A percentile compares a stretch with the other conserved stretches of the same genome.
Conservation (phyloP, 148 eudicot genomes). For the Diospyros kaki region DNA sequence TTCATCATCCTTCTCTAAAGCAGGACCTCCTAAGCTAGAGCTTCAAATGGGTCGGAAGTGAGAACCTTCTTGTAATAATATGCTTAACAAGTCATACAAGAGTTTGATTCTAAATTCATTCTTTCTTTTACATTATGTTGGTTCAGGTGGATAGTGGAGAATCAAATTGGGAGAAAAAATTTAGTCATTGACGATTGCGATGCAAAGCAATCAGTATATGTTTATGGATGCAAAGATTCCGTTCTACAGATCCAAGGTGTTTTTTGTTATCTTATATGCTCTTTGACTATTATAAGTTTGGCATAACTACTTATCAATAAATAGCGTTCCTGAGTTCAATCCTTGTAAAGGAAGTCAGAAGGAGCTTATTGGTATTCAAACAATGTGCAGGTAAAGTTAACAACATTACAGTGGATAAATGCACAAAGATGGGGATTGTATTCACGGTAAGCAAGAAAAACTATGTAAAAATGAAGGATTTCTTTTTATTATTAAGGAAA, state of each 20-base stretch:
- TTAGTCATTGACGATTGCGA: slow-evolving; percentile 86
- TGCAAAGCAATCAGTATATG: slow-evolving; percentile 83
- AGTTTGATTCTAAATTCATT: background rate
- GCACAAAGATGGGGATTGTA: slow-evolving; percentile 86
- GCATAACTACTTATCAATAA: background rate
- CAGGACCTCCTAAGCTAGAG: slow-evolving; percentile 89
- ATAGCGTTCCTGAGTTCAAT: background rate
- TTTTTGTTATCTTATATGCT: slow-evolving; percentile 6
- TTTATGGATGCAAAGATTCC: slow-evolving; percentile 89
- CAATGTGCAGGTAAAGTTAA: slow-evolving; percentile 81
- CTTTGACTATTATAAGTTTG: background rate
- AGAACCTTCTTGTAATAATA: slow-evolving; percentile 24
- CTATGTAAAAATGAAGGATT: background rate
- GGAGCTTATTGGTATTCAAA: slow-evolving; percentile 6
- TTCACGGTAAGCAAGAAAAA: slow-evolving; percentile 56
- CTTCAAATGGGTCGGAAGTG: slow-evolving; percentile 99
- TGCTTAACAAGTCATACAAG: background rate
- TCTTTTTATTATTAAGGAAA: no score
- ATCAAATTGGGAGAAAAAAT: slow-evolving; percentile 73
- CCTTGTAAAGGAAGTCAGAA: background rate
- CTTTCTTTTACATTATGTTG: slow-evolving; percentile 10
- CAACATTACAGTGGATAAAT: slow-evolving; percentile 90
- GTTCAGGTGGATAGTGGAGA: slow-evolving; percentile 88
- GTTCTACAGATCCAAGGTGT: slow-evolving; percentile 83
- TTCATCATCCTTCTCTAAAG: slow-evolving; percentile 55